These are phyloP conservation scores for Sonneratia caseolaris DNA, from an alignment of 345 rosid species.

Conservation along the genomic window DNA sequence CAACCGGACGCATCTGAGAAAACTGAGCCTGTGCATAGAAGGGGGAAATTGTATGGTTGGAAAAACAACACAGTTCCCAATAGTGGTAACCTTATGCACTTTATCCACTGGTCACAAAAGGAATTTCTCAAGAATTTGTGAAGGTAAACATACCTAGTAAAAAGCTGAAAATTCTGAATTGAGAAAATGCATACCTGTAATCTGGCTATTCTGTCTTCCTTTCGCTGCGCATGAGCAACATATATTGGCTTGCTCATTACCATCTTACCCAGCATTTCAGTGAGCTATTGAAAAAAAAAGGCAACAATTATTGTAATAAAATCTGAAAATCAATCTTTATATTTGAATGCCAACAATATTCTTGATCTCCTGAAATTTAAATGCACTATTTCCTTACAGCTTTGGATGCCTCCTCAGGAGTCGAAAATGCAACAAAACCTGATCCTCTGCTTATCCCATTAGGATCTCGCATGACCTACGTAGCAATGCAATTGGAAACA, in stretches of 20 bases:
- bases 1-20: constrained; percentile 73
- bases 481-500: not conserved
- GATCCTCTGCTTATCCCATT: constrained; percentile 71
- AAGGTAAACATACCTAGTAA: not conserved
- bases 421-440: constrained; percentile 71
- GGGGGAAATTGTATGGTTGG: not conserved
- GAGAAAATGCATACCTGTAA: constrained; percentile 45
- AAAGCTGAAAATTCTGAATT: not conserved
- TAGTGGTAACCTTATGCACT: not conserved
- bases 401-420: constrained; percentile 73
- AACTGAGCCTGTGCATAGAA: constrained; percentile 60
- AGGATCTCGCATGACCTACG: constrained; percentile 76
- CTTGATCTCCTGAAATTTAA: not conserved
- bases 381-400: constrained; percentile 44
- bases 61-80: not conserved
- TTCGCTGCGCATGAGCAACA: constrained; percentile 90
- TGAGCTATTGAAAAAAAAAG: constrained; percentile 22
- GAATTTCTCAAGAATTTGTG: not conserved
- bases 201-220: constrained; percentile 92
- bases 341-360: not conserved
- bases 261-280: constrained; percentile 94
- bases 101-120: not conserved
- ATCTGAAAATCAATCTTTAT: not conserved
- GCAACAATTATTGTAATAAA: not conserved
- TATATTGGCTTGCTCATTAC: constrained; percentile 82